phyloP scores from a whole-genome alignment of 495 filamentous ascomycete species.

The Filosporella fistucella region DNA sequence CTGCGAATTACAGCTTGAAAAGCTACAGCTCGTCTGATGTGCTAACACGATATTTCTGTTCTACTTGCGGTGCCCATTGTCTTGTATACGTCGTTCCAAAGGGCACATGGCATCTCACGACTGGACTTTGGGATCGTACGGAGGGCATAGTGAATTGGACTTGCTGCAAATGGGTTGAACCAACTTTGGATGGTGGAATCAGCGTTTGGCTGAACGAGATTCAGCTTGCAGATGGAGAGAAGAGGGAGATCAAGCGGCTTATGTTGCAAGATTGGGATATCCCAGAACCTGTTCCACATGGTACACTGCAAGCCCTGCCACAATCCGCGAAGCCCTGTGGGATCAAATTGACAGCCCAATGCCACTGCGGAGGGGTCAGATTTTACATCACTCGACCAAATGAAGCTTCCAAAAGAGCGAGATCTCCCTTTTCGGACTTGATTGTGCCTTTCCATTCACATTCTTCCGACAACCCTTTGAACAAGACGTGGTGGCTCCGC shows the following conservation, averaged over 20 bases:
- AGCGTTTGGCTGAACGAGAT: slow-evolving; percentile 37
- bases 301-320: slow-evolving; percentile 29
- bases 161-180: slow-evolving; percentile 33
- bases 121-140: slow-evolving; percentile 18
- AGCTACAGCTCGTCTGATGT: slow-evolving; percentile 43
- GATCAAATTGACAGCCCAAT: slow-evolving; percentile 27
- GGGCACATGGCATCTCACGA: slow-evolving; percentile 17
- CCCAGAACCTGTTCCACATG: slow-evolving; percentile 35
- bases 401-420: slow-evolving; percentile 30
- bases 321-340: slow-evolving; percentile 8
- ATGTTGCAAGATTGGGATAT: slow-evolving; percentile 19
- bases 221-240: slow-evolving; percentile 32
- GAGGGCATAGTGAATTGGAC: slow-evolving; percentile 31
- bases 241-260: slow-evolving; percentile 32
- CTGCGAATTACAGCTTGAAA: slow-evolving; percentile 31
- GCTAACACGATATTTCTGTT: slow-evolving; percentile 60
- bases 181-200: slow-evolving; percentile 27
- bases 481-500: slow-evolving; percentile 52
- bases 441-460: slow-evolving; percentile 39
- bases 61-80: slow-evolving; percentile 62
- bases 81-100: slow-evolving; percentile 34
- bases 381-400: slow-evolving; percentile 35
- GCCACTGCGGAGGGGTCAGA: slow-evolving; percentile 40
- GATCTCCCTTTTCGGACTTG: slow-evolving; percentile 50
- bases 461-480: slow-evolving; percentile 32